Conservation (phyloP, 1,284 basidiomycete genomes). For the Trichosporon inkin region DNA sequence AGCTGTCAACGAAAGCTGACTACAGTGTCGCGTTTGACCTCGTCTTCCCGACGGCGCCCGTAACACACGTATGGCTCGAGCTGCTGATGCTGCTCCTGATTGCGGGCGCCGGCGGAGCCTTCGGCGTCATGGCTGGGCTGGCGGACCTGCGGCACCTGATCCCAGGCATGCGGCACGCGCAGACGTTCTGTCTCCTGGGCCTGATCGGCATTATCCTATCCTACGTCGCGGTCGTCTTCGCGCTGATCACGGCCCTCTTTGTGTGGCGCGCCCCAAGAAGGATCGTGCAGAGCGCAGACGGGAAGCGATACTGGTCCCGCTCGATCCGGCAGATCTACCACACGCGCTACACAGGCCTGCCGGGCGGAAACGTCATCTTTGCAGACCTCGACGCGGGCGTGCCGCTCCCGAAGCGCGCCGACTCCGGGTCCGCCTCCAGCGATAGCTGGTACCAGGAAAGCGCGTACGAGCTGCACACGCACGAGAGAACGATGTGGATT, state of each 20-base stretch:
- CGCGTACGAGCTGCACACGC: neutral
- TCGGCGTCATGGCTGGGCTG: neutral
- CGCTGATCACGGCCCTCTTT: neutral
- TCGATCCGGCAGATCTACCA: constrained; percentile 4
- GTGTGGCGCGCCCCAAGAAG: neutral
- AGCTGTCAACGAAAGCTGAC: neutral
- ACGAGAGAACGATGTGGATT: neutral
- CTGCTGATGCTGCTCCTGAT: neutral
- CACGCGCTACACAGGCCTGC: neutral
- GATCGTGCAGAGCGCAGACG: neutral
- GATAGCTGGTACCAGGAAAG: constrained; percentile 7
- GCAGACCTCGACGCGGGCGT: neutral
- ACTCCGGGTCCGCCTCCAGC: neutral
- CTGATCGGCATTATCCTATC: neutral
- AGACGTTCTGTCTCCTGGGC: neutral
- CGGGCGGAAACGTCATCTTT: neutral
- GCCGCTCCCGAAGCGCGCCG: too few relatives aligned
- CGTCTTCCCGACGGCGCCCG: neutral
- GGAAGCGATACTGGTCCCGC: neutral
- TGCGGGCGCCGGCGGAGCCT: neutral
- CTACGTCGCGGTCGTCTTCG: neutral
- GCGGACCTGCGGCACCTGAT: neutral
- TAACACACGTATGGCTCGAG: neutral
- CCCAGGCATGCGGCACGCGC: neutral
- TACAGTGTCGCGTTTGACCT: neutral